Percentiles rank a stretch among this genome's conserved stretches.
phyloP scores from a whole-genome alignment of 1,284 basidiomycete genomes.

The Coniferiporia weirii region DNA sequence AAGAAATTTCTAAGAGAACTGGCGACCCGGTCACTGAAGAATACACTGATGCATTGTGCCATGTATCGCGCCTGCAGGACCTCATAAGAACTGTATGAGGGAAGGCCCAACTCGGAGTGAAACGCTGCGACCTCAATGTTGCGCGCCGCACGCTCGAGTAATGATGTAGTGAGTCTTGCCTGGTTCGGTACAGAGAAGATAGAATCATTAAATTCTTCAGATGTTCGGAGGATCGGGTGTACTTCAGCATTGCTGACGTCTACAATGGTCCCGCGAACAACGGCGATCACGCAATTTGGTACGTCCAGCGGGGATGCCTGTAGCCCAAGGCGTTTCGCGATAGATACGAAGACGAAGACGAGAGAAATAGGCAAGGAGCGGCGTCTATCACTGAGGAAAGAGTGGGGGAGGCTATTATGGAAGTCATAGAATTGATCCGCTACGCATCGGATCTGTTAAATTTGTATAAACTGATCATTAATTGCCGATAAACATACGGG shows the following conservation, averaged over 20 bases:
- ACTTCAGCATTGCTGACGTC: slow-evolving; percentile 39
- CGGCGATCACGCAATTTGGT: slow-evolving; percentile 47
- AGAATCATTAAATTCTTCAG: neutral
- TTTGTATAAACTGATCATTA: slow-evolving; percentile 13
- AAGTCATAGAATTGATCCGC: slow-evolving; percentile 34
- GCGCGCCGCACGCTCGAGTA: slow-evolving; percentile 38
- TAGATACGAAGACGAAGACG: slow-evolving; percentile 51
- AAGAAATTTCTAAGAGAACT: too few species aligned
- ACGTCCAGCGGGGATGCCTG: slow-evolving; percentile 49
- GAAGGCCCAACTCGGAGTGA: neutral
- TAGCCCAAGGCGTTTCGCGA: slow-evolving; percentile 48
- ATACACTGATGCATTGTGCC: neutral
- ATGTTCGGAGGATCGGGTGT: slow-evolving; percentile 13
- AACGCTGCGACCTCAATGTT: slow-evolving; percentile 34
- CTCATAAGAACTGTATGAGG: neutral
- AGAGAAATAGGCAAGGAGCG: slow-evolving; percentile 55
- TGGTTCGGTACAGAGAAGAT: neutral
- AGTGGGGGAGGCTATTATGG: slow-evolving; percentile 53
- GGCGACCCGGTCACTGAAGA: neutral
- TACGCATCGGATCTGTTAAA: slow-evolving; percentile 21
- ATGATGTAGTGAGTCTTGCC: slow-evolving; percentile 26
- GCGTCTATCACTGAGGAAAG: slow-evolving; percentile 45
- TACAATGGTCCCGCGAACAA: slow-evolving; percentile 39
- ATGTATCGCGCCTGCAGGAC: slow-evolving; percentile 3
- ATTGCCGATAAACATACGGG: slow-evolving; percentile 26